Evolutionary conservation across 139 green algal genomes (phyloP), one percentile per base, ranked within the genome.

Genomic region (Eudorina sp.): DNA sequence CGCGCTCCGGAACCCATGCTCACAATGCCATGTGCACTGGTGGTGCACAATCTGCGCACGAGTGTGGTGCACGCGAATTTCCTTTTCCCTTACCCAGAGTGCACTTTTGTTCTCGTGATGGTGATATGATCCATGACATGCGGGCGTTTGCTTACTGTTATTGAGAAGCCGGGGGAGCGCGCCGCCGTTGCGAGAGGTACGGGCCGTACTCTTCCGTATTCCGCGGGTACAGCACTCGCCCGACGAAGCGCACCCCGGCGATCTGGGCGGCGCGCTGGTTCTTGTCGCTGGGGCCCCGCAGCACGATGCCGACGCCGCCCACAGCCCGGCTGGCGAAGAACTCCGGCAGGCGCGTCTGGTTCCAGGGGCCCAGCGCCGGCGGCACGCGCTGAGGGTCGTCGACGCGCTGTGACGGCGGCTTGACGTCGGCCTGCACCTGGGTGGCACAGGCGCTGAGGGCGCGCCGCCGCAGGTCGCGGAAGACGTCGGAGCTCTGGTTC

Each of bases 161-260:
- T n/a, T n/a, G n/a, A n/a, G n/a, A n/a, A n/a, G n/a, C n/a, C n/a
- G n/a, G n/a, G n/a, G n/a, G n/a, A n/a, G n/a, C n/a, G n/a, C n/a
- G n/a, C n/a, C n/a, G n/a, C n/a, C n/a, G n/a, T n/a, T n/a, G n/a
- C n/a, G n/a, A n/a, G n/a, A n/a, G 40, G 70, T 43, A 75, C 38
- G n/a, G 62, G 27, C 31, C 70, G 70, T 78, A 78, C 70, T 46
- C 70, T 23, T 29, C 29, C 11, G n/a, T 14, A 23, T 81, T 43
- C 14, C n/a, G 43, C 7, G 73, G 73, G 45, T 81, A 81, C 45
- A 81, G 46, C 43, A 81, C 73, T 13, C 73, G 73, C 45, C 73
- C 73, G 13, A 19, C n/a, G 46, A 81, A 62, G 0, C 46, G 73
- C 27, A 81, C 73, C 9, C 64, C 45, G 4, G 45, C 73, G n/a